Percentiles rank a stretch among this genome's conserved stretches.
Conservation (phyloP, 805 yeast species). For the Kodamaea hsintzibuensis region DNA sequence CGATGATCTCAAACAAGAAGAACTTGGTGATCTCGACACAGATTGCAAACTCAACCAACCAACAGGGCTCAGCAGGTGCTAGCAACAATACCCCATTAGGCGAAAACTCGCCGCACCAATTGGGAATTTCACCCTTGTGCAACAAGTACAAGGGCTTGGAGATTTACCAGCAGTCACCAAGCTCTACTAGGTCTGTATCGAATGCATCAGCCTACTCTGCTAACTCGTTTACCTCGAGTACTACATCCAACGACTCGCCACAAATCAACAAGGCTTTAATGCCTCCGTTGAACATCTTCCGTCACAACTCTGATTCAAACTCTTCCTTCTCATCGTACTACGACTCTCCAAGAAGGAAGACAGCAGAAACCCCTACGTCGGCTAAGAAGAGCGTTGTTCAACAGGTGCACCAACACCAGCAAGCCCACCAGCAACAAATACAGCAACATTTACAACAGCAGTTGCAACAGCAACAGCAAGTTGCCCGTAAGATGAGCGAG, state of each 20-base stretch:
- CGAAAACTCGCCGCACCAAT: constrained; percentile 12
- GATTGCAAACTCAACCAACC: background rate
- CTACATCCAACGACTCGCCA: constrained; percentile 5
- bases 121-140: constrained; percentile 22
- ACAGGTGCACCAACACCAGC: constrained; percentile 7
- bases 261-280: constrained; percentile 11
- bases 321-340: constrained; percentile 10
- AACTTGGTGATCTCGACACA: constrained; percentile 17
- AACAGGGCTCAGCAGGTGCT: constrained; percentile 5
- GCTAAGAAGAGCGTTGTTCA: constrained; percentile 10
- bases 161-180: constrained; percentile 14
- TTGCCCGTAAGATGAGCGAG: constrained; percentile 8
- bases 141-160: constrained; percentile 23
- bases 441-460: constrained; percentile 10
- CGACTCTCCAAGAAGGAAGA: constrained; percentile 20
- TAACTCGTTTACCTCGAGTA: constrained; percentile 10
- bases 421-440: constrained; percentile 7
- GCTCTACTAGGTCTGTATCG: constrained; percentile 13
- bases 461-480: constrained; percentile 9
- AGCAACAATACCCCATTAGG: background rate
- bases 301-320: constrained; percentile 24
- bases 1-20: constrained; percentile 16
- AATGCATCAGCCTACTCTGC: constrained; percentile 15
- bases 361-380: constrained; percentile 14
- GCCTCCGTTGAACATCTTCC: constrained; percentile 26